Percentiles rank a stretch among this genome's conserved stretches.
Conservation (phyloP, 306 rosid genomes). For the Leucaena leucocephala region DNA sequence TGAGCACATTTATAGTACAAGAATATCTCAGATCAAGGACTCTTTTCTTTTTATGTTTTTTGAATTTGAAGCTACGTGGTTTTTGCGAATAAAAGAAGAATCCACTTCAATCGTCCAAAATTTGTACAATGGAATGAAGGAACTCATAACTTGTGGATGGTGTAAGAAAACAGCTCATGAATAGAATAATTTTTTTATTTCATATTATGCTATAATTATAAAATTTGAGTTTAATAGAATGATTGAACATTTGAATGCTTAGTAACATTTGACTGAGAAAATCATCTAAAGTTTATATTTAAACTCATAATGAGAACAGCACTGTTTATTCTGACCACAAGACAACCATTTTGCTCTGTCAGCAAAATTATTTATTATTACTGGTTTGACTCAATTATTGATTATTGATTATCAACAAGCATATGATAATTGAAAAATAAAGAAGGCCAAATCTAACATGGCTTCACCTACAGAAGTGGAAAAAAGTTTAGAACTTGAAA, state of each 20-base stretch:
- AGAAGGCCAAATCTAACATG: not conserved
- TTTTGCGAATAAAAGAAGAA: not conserved
- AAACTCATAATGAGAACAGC: not conserved
- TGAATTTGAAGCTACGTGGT: not conserved
- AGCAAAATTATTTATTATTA: not conserved
- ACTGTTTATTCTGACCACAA: not conserved
- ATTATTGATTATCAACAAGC: not conserved
- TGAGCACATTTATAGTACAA: too few relatives aligned
- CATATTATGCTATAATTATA: not conserved
- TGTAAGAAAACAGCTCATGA: too few relatives aligned
- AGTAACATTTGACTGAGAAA: not conserved
- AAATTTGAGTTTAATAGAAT: not conserved
- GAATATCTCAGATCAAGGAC: not conserved
- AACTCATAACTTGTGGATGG: too few relatives aligned
- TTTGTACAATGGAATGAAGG: not conserved
- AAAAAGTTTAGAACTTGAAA: not conserved
- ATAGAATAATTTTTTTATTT: not conserved
- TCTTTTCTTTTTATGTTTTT: not conserved
- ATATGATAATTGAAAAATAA: not conserved
- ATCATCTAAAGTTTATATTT: not conserved
- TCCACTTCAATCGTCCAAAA: not conserved
- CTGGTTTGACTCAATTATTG: not conserved
- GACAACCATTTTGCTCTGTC: not conserved
- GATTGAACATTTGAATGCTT: not conserved
- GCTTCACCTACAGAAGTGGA: not conserved